Percentiles rank a stretch among this genome's conserved stretches.
phyloP scores from a whole-genome alignment of 2,329 filamentous ascomycete genomes.

The Trichoderma sp. region DNA sequence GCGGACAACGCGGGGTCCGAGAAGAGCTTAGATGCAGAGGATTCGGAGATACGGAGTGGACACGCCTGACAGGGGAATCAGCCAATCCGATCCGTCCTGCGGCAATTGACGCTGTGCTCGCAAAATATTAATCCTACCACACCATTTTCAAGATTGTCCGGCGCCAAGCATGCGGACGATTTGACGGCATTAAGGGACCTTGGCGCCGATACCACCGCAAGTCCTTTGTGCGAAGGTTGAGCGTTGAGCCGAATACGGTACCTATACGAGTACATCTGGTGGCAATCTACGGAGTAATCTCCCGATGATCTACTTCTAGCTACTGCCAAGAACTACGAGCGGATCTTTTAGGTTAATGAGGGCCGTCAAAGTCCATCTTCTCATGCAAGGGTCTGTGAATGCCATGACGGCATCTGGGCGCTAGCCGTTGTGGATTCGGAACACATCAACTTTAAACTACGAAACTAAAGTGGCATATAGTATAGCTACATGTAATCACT shows the following conservation, averaged over 20 bases:
- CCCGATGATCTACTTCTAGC: neutral
- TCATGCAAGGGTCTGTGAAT: neutral
- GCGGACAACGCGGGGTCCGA: conserved; percentile 9
- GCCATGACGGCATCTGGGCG: neutral
- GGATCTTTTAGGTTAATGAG: neutral
- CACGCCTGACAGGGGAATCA: neutral
- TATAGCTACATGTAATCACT: neutral
- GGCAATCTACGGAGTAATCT: neutral
- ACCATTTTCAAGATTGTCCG: neutral
- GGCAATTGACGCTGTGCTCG: neutral
- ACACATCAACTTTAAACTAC: neutral
- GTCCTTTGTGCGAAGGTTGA: neutral
- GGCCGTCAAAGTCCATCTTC: neutral
- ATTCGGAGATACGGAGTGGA: neutral
- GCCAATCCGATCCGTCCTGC: neutral
- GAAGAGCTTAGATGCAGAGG: neutral
- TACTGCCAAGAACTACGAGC: neutral
- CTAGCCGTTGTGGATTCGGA: neutral
- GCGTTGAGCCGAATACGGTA: too few species aligned
- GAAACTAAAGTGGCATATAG: neutral
- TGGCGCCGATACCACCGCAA: neutral
- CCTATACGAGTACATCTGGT: neutral
- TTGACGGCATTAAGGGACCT: neutral
- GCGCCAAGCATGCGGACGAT: neutral
- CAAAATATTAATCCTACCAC: neutral